Base-by-base conservation (phyloP, 305 asterid genomes). In the Coffea humblotiana region DNA sequence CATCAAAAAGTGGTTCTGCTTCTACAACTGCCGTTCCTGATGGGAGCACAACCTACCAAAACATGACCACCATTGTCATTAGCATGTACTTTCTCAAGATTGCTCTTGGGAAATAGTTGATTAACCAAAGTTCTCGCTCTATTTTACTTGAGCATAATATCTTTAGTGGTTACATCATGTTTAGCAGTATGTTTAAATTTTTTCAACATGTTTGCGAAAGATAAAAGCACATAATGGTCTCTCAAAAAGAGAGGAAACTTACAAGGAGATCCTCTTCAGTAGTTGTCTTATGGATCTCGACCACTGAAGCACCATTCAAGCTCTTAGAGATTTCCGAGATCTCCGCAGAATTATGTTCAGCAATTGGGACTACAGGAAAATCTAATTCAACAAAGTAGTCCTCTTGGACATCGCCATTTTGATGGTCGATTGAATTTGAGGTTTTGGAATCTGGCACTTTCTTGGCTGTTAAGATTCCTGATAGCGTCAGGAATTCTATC, bases 11-110 rank as follows among this genome's bases (percentile, higher is more conserved):
- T 72, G 97, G 97, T 71, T 87, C 82, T 23, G 82, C 81, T 82
- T 89, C 91, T 14, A 21, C 83, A 79, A 95, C 93, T 54, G 86
- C 97, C 77, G 84, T 83, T 47, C 89, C 96, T 58, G 97, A 90
- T 80, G 93, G 85, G 8, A 95, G 89, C 84, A 91, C 88, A 76
- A 92, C 94, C 99, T 95, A 87, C 81, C 78, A 77, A 81, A 85
- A 79, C 18, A 48, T 23, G 4, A 84, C 13, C 49, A 73, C 40
- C 79, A 29, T 32, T 1, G 43, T 43, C 58, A 73, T 52, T 18
- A 16, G 18, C 1, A 37, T 35, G 51, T 69, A 8, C 0, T 15
- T 70, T 10, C 47, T 16, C 74, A 70, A 21, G 64, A 49, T 2
- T 29, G 40, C 12, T 6, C 9, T 63, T 1, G 45, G 35, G 2